Percentiles rank a stretch among this genome's conserved stretches.
phyloP scores from a whole-genome alignment of 108 stramenopile genomes.

The Pseudonitzschia multiseries region DNA sequence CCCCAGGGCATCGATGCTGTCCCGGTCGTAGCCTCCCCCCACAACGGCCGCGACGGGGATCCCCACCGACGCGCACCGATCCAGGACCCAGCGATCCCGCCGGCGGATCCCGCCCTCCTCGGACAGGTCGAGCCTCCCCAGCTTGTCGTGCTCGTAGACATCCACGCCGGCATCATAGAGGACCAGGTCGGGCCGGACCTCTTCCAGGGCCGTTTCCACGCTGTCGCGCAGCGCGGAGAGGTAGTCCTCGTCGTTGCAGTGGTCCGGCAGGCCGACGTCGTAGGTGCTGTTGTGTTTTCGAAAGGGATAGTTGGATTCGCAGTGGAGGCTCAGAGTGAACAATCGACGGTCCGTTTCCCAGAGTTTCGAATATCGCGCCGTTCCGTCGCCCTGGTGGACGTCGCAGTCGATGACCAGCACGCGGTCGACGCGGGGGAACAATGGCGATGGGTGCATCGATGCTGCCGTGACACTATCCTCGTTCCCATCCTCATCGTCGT shows the following conservation, averaged over 20 bases:
- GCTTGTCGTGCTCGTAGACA: constrained; percentile 56
- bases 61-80: constrained; percentile 40
- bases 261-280: constrained; percentile 62
- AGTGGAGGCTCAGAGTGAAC: constrained; percentile 70
- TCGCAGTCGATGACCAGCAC: constrained; percentile 85
- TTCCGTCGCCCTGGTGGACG: constrained; percentile 84
- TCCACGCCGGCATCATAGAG: constrained; percentile 87
- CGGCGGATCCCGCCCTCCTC: constrained; percentile 53
- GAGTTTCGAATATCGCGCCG: constrained; percentile 39
- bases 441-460: too few relatives aligned
- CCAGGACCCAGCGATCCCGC: constrained; percentile 64
- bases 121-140: constrained; percentile 66
- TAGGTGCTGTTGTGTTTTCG: constrained; percentile 57
- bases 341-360: constrained; percentile 32
- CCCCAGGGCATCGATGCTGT: constrained; percentile 50
- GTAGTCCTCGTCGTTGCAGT: constrained; percentile 56
- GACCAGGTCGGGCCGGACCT: constrained; percentile 67
- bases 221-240: constrained; percentile 41
- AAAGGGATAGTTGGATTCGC: constrained; percentile 73
- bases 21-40: constrained; percentile 79
- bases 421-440: constrained; percentile 29
- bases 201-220: constrained; percentile 47
- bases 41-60: constrained; percentile 76
- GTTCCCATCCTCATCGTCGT: neutral
- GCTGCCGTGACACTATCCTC: neutral